phyloP scores from a whole-genome alignment of 495 filamentous ascomycete genomes.

The Annulohypoxylon stygium region DNA sequence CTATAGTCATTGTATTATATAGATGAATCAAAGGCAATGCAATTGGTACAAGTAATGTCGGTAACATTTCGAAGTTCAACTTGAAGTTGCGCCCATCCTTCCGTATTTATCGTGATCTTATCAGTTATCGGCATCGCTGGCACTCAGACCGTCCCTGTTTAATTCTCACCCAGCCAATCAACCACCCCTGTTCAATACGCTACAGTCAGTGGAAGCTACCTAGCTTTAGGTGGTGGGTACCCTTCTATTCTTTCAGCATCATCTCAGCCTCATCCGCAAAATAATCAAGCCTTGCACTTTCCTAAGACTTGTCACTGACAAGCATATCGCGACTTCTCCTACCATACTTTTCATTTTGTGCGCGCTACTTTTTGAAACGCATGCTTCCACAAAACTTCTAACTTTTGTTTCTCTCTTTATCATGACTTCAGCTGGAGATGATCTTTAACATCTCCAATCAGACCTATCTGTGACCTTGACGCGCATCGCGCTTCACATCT shows the following conservation, averaged over 20 bases:
- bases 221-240: neutral
- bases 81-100: no score
- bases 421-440: conserved; percentile 34
- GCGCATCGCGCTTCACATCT: neutral
- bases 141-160: neutral
- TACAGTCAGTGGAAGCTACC: neutral
- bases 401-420: conserved; percentile 15
- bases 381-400: neutral
- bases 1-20: no score
- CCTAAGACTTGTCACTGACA: conserved; percentile 15
- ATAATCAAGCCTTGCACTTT: conserved; percentile 28
- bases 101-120: no score
- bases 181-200: neutral
- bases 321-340: neutral
- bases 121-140: neutral
- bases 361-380: neutral
- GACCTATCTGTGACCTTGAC: conserved; percentile 7
- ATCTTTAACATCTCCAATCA: conserved; percentile 24
- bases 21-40: no score
- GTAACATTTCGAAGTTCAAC: no score
- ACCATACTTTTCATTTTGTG: conserved; percentile 10
- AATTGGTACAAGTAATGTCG: no score
- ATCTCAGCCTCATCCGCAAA: conserved; percentile 39
- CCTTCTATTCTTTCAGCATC: conserved; percentile 8
- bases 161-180: neutral